Base-by-base conservation (phyloP, 352 stramenopile species). In the Phytophthora citricola region DNA sequence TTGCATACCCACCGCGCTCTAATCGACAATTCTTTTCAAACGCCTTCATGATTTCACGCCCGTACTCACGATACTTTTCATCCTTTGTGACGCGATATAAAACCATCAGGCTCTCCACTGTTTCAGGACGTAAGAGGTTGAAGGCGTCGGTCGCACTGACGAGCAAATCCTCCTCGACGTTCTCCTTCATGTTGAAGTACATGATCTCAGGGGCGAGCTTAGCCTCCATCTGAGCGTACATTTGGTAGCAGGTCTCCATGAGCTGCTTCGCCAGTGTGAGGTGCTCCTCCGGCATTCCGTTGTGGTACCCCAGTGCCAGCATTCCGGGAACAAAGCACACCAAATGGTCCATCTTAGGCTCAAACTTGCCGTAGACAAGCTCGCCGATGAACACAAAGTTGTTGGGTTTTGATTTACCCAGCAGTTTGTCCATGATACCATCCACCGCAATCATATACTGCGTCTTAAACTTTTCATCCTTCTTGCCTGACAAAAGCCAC, bases 21-120 rank as follows among this genome's bases (percentile, higher is more conserved):
- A 97, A 61, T n/a, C 69, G 78, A 39, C 81, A 92, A 52, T 97
- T 77, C 48, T 70, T 82, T 48, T 97, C 85, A n/a, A 98, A 90
- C 9, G 82, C 84, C 9, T 82, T 67, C 74, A 97, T 94, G 69
- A 98, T 97, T 22, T 77, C 58, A 36, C 89, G 92, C 0, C 89
- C 94, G 63, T 92, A 94, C 12, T 89, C 73, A 15, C 85, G 79
- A 64, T 97, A 98, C 44, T 90, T 95, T 4, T 85, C 77, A 48
- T 98, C 81, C 54, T 89, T 93, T 2, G 93, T 98, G 17, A 96
- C 78, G 12, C 91, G 89, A 69, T 97, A 97, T 24, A 98, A 66
- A 40, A 97, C 76, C 82, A 97, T 97, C 17, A 98, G 73, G 46
- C 85, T 97, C 75, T 98, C 94, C 31, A 97, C 86, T 3, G 89